Conservation (phyloP, 345 rosid genomes). For the Boechera divaricarpa region DNA sequence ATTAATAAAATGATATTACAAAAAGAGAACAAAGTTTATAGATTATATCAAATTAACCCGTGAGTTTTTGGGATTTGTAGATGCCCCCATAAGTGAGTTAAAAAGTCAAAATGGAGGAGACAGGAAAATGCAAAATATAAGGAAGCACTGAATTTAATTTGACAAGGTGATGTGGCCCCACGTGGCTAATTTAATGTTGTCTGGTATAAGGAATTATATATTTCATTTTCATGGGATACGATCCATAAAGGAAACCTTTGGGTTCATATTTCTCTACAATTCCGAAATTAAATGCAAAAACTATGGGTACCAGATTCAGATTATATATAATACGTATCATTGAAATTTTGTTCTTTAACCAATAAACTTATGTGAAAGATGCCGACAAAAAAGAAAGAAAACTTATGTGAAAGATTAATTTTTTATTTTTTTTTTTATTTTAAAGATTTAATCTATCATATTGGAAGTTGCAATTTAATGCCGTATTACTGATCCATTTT, state of each 20-base stretch:
- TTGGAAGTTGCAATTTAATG: neutral
- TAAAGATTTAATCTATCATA: too few species aligned
- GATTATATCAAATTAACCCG: neutral
- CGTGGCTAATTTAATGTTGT: conserved; percentile 20
- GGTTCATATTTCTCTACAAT: conserved; percentile 11
- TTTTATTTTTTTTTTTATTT: too few species aligned
- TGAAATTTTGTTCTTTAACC: neutral
- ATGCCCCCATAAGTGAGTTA: neutral
- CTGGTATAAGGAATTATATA: conserved; percentile 21
- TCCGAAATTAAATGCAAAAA: conserved; percentile 28
- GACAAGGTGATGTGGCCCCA: conserved; percentile 28
- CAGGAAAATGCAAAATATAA: neutral
- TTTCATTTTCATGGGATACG: conserved; percentile 32
- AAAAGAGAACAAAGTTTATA: neutral
- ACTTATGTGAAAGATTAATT: too few species aligned
- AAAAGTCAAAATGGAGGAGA: conserved; percentile 18
- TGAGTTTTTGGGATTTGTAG: neutral
- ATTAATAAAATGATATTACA: neutral
- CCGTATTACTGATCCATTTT: neutral
- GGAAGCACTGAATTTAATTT: neutral
- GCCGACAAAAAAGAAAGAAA: too few species aligned
- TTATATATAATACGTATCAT: neutral
- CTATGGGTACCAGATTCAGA: conserved; percentile 33
- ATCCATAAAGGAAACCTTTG: conserved; percentile 21
- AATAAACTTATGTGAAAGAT: neutral